Evolutionary conservation across 2,329 filamentous ascomycete species (phyloP).

Genomic region (Cladophialophora chaetospira): DNA sequence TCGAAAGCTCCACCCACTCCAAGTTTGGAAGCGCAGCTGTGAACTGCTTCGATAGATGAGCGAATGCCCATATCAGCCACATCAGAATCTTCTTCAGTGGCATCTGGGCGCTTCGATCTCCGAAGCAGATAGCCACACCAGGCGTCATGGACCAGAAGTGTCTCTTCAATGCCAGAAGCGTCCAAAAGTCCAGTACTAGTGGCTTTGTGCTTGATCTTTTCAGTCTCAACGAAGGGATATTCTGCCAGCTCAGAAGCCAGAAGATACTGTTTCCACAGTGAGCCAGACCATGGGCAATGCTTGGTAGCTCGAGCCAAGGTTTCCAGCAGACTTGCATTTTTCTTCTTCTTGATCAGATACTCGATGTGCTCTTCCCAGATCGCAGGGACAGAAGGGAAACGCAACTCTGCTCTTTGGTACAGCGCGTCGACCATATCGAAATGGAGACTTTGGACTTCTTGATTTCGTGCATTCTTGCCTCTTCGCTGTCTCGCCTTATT

Average conservation of each 20-base stretch:
- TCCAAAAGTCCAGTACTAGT: constrained; percentile 84
- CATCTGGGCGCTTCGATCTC: constrained; percentile 72
- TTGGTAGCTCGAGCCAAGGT: constrained; percentile 78
- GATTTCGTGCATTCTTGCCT: constrained; percentile 38
- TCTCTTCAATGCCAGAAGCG: constrained; percentile 79
- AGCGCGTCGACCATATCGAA: constrained; percentile 62
- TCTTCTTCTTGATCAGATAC: constrained; percentile 62
- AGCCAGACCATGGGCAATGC: constrained; percentile 91
- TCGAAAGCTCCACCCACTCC: constrained; percentile 80
- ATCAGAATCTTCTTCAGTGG: constrained; percentile 80
- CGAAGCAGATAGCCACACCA: constrained; percentile 95
- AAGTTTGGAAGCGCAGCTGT: constrained; percentile 71
- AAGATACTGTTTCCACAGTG: constrained; percentile 87
- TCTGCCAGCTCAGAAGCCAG: constrained; percentile 78
- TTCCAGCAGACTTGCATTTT: constrained; percentile 61
- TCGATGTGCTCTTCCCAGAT: constrained; percentile 85
- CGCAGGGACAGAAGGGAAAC: constrained; percentile 71
- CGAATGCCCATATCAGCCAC: constrained; percentile 87
- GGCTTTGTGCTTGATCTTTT: constrained; percentile 87
- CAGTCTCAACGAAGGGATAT: constrained; percentile 76
- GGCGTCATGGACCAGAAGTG: constrained; percentile 86
- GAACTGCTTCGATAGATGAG: constrained; percentile 82
- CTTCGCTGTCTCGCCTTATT: constrained; percentile 51
- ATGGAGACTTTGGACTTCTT: constrained; percentile 45
- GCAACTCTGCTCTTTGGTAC: constrained; percentile 74